phyloP scores from a whole-genome alignment of 805 yeast species.

The Groenewaldozyma salmanticensis region DNA sequence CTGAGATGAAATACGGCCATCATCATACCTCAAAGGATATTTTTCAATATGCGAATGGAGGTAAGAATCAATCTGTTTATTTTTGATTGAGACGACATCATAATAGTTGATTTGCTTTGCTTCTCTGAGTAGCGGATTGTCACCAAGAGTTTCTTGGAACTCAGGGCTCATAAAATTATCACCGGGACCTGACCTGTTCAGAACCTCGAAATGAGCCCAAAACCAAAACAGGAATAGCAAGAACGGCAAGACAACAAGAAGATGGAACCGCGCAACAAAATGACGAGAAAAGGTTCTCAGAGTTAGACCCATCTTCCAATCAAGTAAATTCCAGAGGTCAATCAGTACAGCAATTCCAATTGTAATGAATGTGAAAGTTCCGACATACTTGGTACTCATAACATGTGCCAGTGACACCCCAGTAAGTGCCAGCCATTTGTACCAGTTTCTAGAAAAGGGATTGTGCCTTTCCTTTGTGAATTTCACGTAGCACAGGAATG shows the following conservation, averaged over 20 bases:
- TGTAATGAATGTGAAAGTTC: conserved; percentile 81
- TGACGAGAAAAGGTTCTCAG: conserved; percentile 48
- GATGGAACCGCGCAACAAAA: conserved; percentile 59
- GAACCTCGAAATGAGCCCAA: conserved; percentile 76
- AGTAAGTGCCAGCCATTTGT: conserved; percentile 75
- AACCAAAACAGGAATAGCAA: conserved; percentile 80
- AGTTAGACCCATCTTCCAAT: conserved; percentile 56
- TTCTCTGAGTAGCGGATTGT: conserved; percentile 63
- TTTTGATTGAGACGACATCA: conserved; percentile 69
- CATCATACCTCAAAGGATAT: conserved; percentile 90
- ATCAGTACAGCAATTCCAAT: conserved; percentile 78
- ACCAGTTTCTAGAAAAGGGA: conserved; percentile 71
- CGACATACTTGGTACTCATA: conserved; percentile 92
- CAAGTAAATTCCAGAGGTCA: conserved; percentile 85
- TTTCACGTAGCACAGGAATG: conserved; percentile 68
- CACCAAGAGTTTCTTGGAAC: conserved; percentile 87
- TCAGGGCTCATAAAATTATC: conserved; percentile 90
- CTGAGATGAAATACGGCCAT: conserved; percentile 89
- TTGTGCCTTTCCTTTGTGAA: conserved; percentile 59
- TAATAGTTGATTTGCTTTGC: conserved; percentile 65
- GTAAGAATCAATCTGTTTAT: conserved; percentile 66
- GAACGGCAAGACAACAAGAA: conserved; percentile 73
- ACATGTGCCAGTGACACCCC: conserved; percentile 86
- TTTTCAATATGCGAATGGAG: conserved; percentile 71
- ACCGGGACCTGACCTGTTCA: conserved; percentile 89